Evolutionary conservation across 2,329 filamentous ascomycete genomes (phyloP).

Genomic region (Nigrospora oryzae): DNA sequence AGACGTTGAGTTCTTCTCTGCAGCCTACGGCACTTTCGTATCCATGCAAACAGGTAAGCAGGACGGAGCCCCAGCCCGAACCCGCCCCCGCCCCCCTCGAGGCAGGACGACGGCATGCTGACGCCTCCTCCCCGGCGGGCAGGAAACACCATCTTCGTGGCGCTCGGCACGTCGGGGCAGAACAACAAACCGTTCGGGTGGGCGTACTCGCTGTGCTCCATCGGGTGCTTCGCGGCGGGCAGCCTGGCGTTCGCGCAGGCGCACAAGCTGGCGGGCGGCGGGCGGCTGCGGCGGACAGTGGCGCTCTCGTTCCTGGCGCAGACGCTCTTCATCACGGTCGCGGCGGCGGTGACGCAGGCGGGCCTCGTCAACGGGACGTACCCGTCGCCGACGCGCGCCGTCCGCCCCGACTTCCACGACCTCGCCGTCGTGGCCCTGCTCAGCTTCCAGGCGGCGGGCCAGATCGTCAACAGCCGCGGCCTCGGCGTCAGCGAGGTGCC

Average conservation of each 20-base stretch:
- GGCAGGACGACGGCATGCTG: too few species aligned
- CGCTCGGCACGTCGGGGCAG: conserved; percentile 28
- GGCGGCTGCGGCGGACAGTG: conserved; percentile 16
- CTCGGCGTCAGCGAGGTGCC: conserved; percentile 46
- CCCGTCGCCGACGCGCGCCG: conserved; percentile 13
- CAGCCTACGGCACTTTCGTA: conserved; percentile 32
- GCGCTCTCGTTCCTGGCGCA: conserved; percentile 17
- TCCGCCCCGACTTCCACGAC: conserved; percentile 15
- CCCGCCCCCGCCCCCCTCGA: background rate
- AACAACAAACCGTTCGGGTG: conserved; percentile 30
- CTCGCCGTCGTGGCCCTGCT: conserved; percentile 33
- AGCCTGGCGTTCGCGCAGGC: conserved; percentile 28
- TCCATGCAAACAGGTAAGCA: conserved; percentile 27
- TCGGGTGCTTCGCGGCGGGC: conserved; percentile 31
- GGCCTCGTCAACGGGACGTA: conserved; percentile 18
- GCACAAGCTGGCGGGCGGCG: conserved; percentile 17
- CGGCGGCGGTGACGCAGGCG: conserved; percentile 18
- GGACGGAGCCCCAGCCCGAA: background rate
- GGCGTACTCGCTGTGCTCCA: conserved; percentile 32
- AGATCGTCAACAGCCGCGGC: conserved; percentile 42
- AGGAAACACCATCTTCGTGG: conserved; percentile 34
- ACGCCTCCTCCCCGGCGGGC: background rate
- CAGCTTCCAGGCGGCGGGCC: conserved; percentile 46
- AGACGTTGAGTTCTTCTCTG: background rate
- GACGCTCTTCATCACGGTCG: conserved; percentile 15